These are phyloP conservation scores for Asterionellopsis glacialis DNA, from an alignment of 108 stramenopile species.

Conservation along the genomic window DNA sequence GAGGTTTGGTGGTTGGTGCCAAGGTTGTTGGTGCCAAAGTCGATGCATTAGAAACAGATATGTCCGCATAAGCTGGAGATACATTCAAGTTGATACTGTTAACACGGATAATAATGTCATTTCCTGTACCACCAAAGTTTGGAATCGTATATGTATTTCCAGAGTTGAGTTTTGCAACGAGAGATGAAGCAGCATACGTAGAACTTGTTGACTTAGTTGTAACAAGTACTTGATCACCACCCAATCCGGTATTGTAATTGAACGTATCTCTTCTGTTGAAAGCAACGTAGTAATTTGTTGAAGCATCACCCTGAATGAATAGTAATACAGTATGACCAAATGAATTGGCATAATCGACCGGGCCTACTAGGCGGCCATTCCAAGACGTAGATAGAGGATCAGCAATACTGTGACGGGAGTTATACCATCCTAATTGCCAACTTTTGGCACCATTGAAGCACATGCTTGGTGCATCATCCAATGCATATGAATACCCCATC, in stretches of 20 bases:
- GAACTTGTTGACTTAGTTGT: slow-evolving; percentile 7
- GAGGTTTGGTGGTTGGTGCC: too few species aligned
- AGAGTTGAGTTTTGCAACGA: slow-evolving; percentile 26
- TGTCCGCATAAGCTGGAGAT: too few species aligned
- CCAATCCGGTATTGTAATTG: background rate
- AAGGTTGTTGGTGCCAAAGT: too few species aligned
- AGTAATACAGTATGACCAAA: background rate
- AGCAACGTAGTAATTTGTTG: background rate
- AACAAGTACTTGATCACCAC: slow-evolving; percentile 3
- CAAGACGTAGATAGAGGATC: background rate
- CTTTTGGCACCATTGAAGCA: slow-evolving; percentile 47
- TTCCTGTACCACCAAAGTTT: slow-evolving; percentile 11
- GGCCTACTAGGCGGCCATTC: background rate
- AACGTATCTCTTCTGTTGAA: background rate
- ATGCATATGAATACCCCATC: slow-evolving; percentile 11
- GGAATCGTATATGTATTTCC: slow-evolving; percentile 22
- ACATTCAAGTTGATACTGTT: slow-evolving; percentile 8
- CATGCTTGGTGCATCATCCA: slow-evolving; percentile 17
- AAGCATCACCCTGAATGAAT: background rate
- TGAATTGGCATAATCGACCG: background rate
- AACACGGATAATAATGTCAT: background rate
- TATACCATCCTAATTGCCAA: slow-evolving; percentile 47
- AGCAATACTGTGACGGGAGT: slow-evolving; percentile 6
- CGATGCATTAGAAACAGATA: too few species aligned
- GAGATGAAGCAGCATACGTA: slow-evolving; percentile 25